Conservation (phyloP, 441 rosid genomes). For the Gossypium gossypioides region DNA sequence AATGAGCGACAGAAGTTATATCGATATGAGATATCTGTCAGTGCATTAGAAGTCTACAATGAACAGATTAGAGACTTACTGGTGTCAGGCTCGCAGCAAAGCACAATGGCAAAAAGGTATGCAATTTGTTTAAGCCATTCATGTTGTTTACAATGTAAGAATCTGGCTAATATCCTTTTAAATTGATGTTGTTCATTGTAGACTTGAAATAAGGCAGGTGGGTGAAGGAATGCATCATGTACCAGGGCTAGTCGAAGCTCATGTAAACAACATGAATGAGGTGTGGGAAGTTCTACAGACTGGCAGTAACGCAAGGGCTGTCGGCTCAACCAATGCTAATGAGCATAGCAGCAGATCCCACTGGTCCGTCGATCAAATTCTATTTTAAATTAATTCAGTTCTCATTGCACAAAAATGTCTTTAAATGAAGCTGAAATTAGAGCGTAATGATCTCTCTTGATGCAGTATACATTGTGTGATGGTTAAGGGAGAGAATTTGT, state of each 20-base stretch:
- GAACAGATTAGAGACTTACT: conserved; percentile 88
- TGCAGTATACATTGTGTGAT: conserved; percentile 81
- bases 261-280: conserved; percentile 59
- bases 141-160: not conserved
- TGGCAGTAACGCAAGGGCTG: conserved; percentile 81
- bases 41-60: conserved; percentile 91
- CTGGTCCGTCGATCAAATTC: conserved; percentile 40
- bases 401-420: not conserved
- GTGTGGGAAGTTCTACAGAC: conserved; percentile 84
- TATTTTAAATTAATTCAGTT: not conserved
- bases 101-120: conserved; percentile 59
- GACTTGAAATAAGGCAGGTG: conserved; percentile 75
- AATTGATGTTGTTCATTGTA: conserved; percentile 18
- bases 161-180: not conserved
- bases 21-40: conserved; percentile 68
- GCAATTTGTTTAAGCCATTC: not conserved
- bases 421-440: conserved; percentile 6
- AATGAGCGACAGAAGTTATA: conserved; percentile 50
- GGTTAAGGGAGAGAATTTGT: conserved; percentile 74
- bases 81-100: conserved; percentile 45
- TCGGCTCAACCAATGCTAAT: conserved; percentile 80
- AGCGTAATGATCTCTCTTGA: not conserved
- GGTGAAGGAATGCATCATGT: conserved; percentile 76
- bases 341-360: conserved; percentile 96
- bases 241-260: conserved; percentile 83